Evolutionary conservation across 768 basidiomycete genomes (phyloP).

Genomic region (Multifurca ochricompacta): DNA sequence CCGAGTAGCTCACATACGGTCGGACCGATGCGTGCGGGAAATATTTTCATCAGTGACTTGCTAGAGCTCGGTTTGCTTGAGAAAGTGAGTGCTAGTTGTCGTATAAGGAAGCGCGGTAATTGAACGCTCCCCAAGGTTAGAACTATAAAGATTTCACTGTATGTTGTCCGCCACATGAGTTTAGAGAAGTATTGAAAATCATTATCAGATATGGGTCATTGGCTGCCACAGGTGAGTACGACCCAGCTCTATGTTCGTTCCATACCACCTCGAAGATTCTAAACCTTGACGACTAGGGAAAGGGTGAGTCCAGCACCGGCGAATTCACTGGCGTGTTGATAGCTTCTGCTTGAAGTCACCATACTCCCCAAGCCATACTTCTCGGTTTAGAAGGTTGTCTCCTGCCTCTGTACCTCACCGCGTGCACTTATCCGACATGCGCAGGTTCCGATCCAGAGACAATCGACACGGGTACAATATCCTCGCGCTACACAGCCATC

Average conservation of each 20-base stretch:
- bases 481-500: constrained; percentile 66
- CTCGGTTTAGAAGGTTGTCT: constrained; percentile 61
- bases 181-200: constrained; percentile 2
- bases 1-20: constrained; percentile 62
- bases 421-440: background rate
- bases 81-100: constrained; percentile 38
- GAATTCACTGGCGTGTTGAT: background rate
- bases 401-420: background rate
- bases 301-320: constrained; percentile 43
- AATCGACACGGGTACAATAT: constrained; percentile 80
- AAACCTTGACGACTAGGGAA: constrained; percentile 42
- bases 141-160: constrained; percentile 81
- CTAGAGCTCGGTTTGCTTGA: constrained; percentile 59
- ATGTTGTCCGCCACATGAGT: constrained; percentile 24
- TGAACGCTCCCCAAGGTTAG: constrained; percentile 41
- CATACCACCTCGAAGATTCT: constrained; percentile 4
- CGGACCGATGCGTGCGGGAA: constrained; percentile 86
- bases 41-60: constrained; percentile 77
- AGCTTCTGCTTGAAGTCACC: constrained; percentile 44
- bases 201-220: constrained; percentile 73
- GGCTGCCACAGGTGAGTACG: constrained; percentile 72
- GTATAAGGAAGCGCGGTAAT: background rate
- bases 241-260: background rate
- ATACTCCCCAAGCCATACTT: constrained; percentile 81
- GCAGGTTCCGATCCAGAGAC: constrained; percentile 85